Base-by-base conservation (phyloP, 768 basidiomycete species). In the Boletus sp. region DNA sequence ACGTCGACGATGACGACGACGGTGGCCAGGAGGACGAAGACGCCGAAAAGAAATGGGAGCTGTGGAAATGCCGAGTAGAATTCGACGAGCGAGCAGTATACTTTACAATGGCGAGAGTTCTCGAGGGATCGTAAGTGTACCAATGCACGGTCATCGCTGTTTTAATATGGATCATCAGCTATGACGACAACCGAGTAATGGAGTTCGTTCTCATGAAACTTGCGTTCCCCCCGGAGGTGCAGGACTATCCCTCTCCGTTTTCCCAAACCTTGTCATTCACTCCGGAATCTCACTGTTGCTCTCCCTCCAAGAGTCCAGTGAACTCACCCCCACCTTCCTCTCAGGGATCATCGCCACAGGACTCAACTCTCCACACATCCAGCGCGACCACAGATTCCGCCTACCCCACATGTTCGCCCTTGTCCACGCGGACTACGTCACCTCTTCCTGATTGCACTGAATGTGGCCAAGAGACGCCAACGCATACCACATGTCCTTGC, bases 51-150 rank as follows among this genome's bases (percentile, higher is more conserved):
- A 72, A 73, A 28, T 89, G 87, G 87, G 86, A 88, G 63, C 65
- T 90, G 6, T 89, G 87, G 88, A 90, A 90, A 64, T 89, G 88
- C 61, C 73, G 87, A 9, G 87, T 90, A 17, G 88, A 89, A 64
- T 89, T 88, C 64, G 86, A 88, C 40, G 80, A 83, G 60, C 74
- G 83, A 56, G 82, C 83, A 0, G 87, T 89, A 36, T 90, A 81
- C 69, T 88, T 90, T 63, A 86, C 84, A 0, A 89, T 89, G 86
- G 87, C 87, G 1, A 85, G 83, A 66, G 78, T 84, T 30, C 61
- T 87, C 20, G 67, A 74, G 33, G 76, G 75, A 57, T 75, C 77
- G 81, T 82, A 66, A 73, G 80, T 78, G 30, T 44, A 17, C 28
- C 54, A 28, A 18, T 24, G 10, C 35, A 17, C 33, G 8, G 5